Base-by-base conservation (phyloP, 768 basidiomycete genomes). In the Auriculariales sp. region DNA sequence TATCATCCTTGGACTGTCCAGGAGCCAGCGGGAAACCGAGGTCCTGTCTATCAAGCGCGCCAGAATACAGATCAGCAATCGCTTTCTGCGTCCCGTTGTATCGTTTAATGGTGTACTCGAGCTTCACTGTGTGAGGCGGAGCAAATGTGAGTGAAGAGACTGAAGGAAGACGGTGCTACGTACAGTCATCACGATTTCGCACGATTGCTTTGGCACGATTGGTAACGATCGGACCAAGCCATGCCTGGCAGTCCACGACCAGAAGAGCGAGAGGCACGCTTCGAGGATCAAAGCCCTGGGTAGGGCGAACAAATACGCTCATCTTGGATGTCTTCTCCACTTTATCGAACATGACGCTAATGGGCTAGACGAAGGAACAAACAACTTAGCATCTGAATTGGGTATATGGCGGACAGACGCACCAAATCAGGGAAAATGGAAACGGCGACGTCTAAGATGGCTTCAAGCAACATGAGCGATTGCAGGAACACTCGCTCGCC, bases 401-500 rank as follows among this genome's bases (percentile, higher is more conserved):
- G 31, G 7, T 7, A 7, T 32, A 9, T 7, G 25, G 32, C 42
- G 30, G 5, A 49, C n/a, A 36, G 22, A 61, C 75, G 46, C 42
- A 85, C 89, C 68, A 84, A 64, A 3, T 71, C 62, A 0, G 87
- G 87, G 63, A 83, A 88, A 47, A 73, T 69, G 2, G 62, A 59
- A 3, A 71, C 65, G 3, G 83, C 71, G 53, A 81, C 77, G 3
- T 77, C 66, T 17, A 79, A 60, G 4, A 92, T 61, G 6, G 62
- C 64, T 63, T 95, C 92, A 49, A 95, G 67, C 2, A 93, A 52
- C 3, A 63, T 64, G 3, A 94, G 66, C 51, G 82, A 85, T 57
- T 83, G 79, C 47, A 73, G 69, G 65, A 95, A 98, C 1, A 89
- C 74, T 44, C 73, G 74, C 25, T 80, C 70, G 2, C 89, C 93